These are phyloP conservation scores for Colletotrichum sp. DNA, from an alignment of 2,329 filamentous ascomycete genomes.

Conservation along the genomic window DNA sequence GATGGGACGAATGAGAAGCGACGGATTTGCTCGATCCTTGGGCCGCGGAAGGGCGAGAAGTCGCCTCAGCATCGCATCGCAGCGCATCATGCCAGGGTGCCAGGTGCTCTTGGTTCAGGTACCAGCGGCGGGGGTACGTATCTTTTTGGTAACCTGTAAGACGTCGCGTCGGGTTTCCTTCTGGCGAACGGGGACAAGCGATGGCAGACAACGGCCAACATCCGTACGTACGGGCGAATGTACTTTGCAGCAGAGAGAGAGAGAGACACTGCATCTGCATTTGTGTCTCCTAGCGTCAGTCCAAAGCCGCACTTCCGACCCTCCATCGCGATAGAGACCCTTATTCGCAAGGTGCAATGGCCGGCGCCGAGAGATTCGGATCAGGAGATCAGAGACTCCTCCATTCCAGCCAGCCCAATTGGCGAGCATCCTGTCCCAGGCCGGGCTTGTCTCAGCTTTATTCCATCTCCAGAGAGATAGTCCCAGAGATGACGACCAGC, in stretches of 20 bases:
- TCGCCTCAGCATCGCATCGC: slow-evolving; percentile 14
- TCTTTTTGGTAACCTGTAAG: neutral
- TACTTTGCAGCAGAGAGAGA: neutral
- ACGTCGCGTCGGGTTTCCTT: neutral
- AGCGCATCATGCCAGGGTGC: slow-evolving; percentile 6
- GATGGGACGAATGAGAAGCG: slow-evolving; percentile 17
- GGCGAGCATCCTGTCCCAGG: neutral
- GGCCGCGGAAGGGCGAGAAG: slow-evolving; percentile 1
- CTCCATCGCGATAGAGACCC: neutral
- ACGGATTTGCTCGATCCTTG: slow-evolving; percentile 7
- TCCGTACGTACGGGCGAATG: neutral
- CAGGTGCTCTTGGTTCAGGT: neutral
- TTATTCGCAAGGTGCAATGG: neutral
- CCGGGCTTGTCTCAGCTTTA: slow-evolving; percentile 17
- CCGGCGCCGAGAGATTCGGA: neutral
- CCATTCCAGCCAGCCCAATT: slow-evolving; percentile 1
- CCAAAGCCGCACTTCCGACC: neutral
- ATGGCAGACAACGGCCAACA: neutral
- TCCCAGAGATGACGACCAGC: slow-evolving; percentile 13
- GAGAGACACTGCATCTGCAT: neutral
- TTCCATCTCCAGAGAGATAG: neutral
- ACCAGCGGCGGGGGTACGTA: slow-evolving; percentile 2
- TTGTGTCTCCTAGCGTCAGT: neutral
- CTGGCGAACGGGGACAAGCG: neutral
- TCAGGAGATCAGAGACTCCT: neutral